Evolutionary conservation across 108 stramenopile genomes (phyloP).

Genomic region (Mediolabrus comicus): DNA sequence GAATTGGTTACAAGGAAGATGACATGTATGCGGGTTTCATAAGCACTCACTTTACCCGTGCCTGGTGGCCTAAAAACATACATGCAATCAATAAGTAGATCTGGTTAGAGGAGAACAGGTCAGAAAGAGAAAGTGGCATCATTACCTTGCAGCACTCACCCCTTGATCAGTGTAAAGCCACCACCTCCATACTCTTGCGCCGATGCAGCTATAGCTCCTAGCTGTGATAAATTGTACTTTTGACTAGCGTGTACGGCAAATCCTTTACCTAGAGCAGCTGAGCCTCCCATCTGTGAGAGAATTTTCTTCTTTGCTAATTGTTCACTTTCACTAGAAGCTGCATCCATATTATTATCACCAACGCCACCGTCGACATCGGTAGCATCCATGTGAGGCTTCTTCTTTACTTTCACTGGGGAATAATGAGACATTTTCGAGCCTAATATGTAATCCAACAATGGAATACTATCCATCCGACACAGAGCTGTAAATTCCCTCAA

Average conservation of each 20-base stretch:
- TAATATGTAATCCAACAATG: slow-evolving; percentile 63
- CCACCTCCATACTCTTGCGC: slow-evolving; percentile 79
- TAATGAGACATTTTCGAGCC: slow-evolving; percentile 46
- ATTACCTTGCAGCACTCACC: slow-evolving; percentile 21
- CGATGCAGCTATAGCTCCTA: slow-evolving; percentile 74
- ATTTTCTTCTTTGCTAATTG: slow-evolving; percentile 44
- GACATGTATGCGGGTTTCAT: no score
- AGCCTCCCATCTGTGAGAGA: slow-evolving; percentile 67
- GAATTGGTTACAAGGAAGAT: no score
- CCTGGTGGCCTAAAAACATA: background rate
- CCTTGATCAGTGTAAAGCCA: slow-evolving; percentile 90
- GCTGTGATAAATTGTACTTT: slow-evolving; percentile 84
- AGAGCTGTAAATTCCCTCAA: slow-evolving; percentile 84
- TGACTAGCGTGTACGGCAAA: slow-evolving; percentile 68
- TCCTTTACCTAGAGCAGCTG: slow-evolving; percentile 72
- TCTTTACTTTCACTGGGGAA: background rate
- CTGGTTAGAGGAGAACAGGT: background rate
- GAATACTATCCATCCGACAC: slow-evolving; percentile 65
- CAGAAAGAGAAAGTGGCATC: background rate
- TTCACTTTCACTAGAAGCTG: slow-evolving; percentile 13
- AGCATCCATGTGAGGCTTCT: background rate
- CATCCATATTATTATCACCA: slow-evolving; percentile 4
- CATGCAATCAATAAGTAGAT: background rate
- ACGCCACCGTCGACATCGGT: background rate
- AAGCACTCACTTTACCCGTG: no score